Conservation (phyloP, 805 yeast species). For the Kazachstania taianensis region DNA sequence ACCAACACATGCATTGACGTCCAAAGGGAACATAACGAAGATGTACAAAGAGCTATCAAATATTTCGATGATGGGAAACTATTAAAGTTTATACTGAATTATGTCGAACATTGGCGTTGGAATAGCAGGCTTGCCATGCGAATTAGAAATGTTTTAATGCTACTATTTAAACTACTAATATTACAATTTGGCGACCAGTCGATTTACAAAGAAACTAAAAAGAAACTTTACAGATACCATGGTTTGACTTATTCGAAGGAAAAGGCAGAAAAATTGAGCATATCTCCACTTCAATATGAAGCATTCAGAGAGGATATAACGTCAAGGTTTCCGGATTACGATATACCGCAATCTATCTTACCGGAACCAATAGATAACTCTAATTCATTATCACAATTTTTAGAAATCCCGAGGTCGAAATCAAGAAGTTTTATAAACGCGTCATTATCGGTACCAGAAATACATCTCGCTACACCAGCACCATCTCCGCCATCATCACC, state of each 20-base stretch:
- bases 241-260: slow-evolving; percentile 20
- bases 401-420: slow-evolving; percentile 48
- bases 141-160: slow-evolving; percentile 44
- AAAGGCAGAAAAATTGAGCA: slow-evolving; percentile 30
- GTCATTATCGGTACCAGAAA: slow-evolving; percentile 23
- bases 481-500: slow-evolving; percentile 72
- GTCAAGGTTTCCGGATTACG: slow-evolving; percentile 65
- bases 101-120: slow-evolving; percentile 65
- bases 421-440: slow-evolving; percentile 23
- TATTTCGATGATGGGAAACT: slow-evolving; percentile 26
- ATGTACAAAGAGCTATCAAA: slow-evolving; percentile 6
- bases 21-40: background rate
- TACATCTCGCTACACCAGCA: slow-evolving; percentile 67
- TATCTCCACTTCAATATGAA: slow-evolving; percentile 80
- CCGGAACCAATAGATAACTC: slow-evolving; percentile 40
- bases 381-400: slow-evolving; percentile 47
- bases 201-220: slow-evolving; percentile 35
- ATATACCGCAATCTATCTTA: slow-evolving; percentile 39
- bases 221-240: slow-evolving; percentile 36
- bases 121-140: slow-evolving; percentile 34
- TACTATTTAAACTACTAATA: slow-evolving; percentile 44
- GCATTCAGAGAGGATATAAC: slow-evolving; percentile 65
- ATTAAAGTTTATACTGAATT: slow-evolving; percentile 35
- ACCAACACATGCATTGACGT: slow-evolving; percentile 16
- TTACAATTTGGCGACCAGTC: slow-evolving; percentile 53